Evolutionary conservation across 2,329 filamentous ascomycete genomes (phyloP).

Genomic region (Parastagonospora nodorum): DNA sequence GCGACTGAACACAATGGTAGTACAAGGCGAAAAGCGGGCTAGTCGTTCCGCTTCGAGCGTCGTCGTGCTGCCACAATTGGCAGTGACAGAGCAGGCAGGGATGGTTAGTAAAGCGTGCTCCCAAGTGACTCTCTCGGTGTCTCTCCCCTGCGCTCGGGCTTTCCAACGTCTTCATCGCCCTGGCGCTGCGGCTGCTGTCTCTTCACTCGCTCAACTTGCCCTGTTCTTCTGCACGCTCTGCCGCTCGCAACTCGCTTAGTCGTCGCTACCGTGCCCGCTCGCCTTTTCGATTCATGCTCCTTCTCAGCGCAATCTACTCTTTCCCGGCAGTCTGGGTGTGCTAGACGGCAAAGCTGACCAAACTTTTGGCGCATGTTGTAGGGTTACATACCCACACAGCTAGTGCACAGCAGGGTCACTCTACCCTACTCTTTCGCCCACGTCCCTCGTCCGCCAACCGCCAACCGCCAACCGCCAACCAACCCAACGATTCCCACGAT

Average conservation of each 20-base stretch:
- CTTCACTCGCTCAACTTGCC: not conserved
- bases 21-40: not conserved
- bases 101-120: not conserved
- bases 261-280: not conserved
- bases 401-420: not conserved
- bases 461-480: no score
- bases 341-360: not conserved
- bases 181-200: not conserved
- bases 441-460: constrained; percentile 5
- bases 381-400: not conserved
- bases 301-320: no score
- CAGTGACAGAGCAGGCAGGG: not conserved
- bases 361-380: not conserved
- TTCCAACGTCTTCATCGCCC: not conserved
- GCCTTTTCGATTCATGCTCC: not conserved
- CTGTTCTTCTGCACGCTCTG: not conserved
- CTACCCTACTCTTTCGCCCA: constrained; percentile 7
- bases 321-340: not conserved
- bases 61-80: not conserved
- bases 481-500: not conserved
- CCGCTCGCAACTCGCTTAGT: not conserved
- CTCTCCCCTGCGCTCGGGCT: not conserved
- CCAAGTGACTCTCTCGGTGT: no score
- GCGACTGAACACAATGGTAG: not conserved
- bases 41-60: not conserved